Base-by-base conservation (phyloP, 805 yeast species). In the Kodamaea kaohsiungensis region DNA sequence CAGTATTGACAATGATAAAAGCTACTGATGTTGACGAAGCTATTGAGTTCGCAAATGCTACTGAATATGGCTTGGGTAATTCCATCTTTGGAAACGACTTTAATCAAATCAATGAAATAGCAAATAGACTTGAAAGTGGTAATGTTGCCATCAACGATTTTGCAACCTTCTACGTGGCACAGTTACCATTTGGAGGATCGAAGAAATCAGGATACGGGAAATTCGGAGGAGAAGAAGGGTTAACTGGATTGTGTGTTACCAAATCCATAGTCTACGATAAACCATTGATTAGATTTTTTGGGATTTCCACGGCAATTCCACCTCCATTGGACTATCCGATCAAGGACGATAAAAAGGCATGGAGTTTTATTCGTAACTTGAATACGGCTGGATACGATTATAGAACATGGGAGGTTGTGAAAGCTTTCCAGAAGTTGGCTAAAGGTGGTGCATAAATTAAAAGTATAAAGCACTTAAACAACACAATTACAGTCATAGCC, bases 141-240 rank as follows among this genome's bases (percentile, higher is more conserved):
- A 95, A 92, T 65, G 96, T 95, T 47, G 97, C 99, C 7, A 89
- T 95, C 57, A 95, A 95, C 69, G 99, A 95, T 74, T 95, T 95
- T 77, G 99, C 98, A 7, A 93, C 98, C 0, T 95, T 85, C 66
- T 91, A 92, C 65, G 90, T 95, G 37, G 92, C 97, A 61, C 99
- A 95, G 72, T 78, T 95, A 61, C 99, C 99, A 33, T 95, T 95
- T 72, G 99, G 99, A 52, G 99, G 99, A 30, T 83, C 83, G 25
- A 86, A 86, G 61, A 95, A 91, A 46, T 88, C 96, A 5, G 99
- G 99, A 0, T 95, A 91, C 66, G 99, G 99, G 54, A 93, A 93
- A 68, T 95, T 95, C 75, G 97, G 97, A 18, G 99, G 99, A 47
- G 96, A 88, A 67, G 99, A 95, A 76, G 99, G 99, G 1, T 77